Evolutionary conservation across 257 asterid species (phyloP), one percentile per base, ranked within the genome.

Genomic region (Prunella vulgaris): DNA sequence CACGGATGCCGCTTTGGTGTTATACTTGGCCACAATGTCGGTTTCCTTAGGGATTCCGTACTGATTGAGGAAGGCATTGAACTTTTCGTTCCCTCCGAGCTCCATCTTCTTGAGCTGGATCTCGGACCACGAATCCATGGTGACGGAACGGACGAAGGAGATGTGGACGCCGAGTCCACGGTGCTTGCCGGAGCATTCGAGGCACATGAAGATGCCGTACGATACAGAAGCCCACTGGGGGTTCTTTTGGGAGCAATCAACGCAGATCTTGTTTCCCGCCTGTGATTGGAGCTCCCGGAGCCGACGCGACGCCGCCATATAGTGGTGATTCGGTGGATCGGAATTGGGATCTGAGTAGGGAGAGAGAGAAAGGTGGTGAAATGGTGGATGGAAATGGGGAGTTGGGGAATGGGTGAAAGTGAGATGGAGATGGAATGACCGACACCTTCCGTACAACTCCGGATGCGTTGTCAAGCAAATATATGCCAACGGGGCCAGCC

Each of bases 111-210:
- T 84, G 59, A 93, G 83, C 78, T 90, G 98, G 82, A 93, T 88
- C 81, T 93, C 98, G 64, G 98, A 90, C 98, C 98, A 93, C 7
- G 97, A 87, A 13, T 93, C 98, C 98, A 93, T 93, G 70, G 97
- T 93, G 61, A 93, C 97, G 61, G 97, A 93, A 76, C 98, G 93
- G 77, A 93, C 98, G 72, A 93, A 93, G 32, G 96, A 88, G 82
- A 93, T 93, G 79, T 93, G 97, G 46, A 93, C 98, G 9, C 98
- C 98, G 35, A 93, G 90, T 18, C 98, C 98, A 0, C 96, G 96
- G 81, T 93, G 98, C 69, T 93, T 90, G 1, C 98, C 97, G 48
- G 98, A 93, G 79, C 98, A 93, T 76, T 93, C 98, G 42, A 93
- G 84, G 71, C 98, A 93, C 98, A 90, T 90, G 71, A 90, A 93